Evolutionary conservation across 2,329 filamentous ascomycete species (phyloP), one percentile per base, ranked within the genome.

Genomic region (Lojkania enalia): DNA sequence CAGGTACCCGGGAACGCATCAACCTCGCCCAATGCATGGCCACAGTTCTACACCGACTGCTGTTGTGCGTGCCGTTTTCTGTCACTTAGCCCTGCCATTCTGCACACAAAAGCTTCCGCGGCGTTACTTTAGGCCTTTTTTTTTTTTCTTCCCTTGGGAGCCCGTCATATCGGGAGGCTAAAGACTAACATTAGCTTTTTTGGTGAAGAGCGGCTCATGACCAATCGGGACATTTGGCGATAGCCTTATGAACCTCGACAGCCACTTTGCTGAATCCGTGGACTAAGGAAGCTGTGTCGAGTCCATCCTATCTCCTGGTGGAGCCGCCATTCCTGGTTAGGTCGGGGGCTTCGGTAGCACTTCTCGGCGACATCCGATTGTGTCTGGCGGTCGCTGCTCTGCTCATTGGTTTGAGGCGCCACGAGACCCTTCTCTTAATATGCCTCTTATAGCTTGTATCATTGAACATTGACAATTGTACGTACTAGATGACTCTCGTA

Each of bases 61-160:
- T 59, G 60, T 52, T 47, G 65, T 66, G 62, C 54, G 49, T 65
- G 55, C 64, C 64, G 66, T 69, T 69, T 67, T 57, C 59, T 64
- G 66, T 69, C 65, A 66, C 42, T 55, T 41, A 42, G 35, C 46
- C 49, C 44, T 54, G 51, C 46, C 46, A 49, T 39, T 35, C 49
- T 40, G 53, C 16, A 55, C 44, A 58, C 51, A 41, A 56, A 52
- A 47, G 54, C 39, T 23, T 38, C 42, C 21, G 39, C 33, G 48
- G 48, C 52, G 47, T 54, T 35, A 40, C 36, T 46, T 45, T 44
- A 25, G 42, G 44, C 45, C 44, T 48, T 42, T 46, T 45, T 27
- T 39, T 44, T 44, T 44, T 49, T 43, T 32, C 42, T 44, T 50
- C 51, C 41, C 42, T 44, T 41, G 44, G 39, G 35, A 38, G 44